Evolutionary conservation across 139 green algal species (phyloP).

Genomic region (Yamagishiella unicocca): DNA sequence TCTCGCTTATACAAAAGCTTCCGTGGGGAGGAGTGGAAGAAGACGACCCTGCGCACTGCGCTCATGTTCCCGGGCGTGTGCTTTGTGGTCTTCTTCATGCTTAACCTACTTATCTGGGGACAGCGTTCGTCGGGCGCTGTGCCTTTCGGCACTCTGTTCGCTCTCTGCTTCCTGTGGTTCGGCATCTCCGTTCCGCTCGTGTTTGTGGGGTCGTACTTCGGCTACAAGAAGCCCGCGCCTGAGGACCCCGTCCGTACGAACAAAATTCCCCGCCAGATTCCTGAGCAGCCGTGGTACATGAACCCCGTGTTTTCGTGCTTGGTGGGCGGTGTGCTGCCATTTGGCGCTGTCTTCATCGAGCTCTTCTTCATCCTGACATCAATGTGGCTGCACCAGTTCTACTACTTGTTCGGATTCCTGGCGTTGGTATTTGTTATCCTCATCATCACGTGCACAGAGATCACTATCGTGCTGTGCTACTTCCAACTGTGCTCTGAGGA

Average conservation of each 20-base stretch:
- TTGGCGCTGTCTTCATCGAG: constrained; percentile 99
- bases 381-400: constrained; percentile 95
- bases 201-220: constrained; percentile 96
- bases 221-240: constrained; percentile 79
- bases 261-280: constrained; percentile 99
- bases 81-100: constrained; percentile 93
- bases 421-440: constrained; percentile 97
- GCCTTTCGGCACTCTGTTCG: constrained; percentile 96
- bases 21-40: constrained; percentile 92
- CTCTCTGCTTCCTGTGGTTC: constrained; percentile 98
- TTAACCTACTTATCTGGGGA: constrained; percentile 96
- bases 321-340: constrained; percentile 97
- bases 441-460: constrained; percentile 97
- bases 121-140: constrained; percentile 93
- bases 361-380: constrained; percentile 99
- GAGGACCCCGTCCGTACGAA: constrained; percentile 94
- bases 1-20: constrained; percentile 94
- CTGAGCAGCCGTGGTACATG: constrained; percentile 99
- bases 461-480: constrained; percentile 99
- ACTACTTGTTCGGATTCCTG: constrained; percentile 99
- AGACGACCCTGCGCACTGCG: constrained; percentile 93
- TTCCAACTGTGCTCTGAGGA: constrained; percentile 95
- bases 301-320: constrained; percentile 91
- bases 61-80: constrained; percentile 93
- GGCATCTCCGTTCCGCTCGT: constrained; percentile 96